Base-by-base conservation (phyloP, 495 filamentous ascomycete genomes). In the Glonium stellatum region DNA sequence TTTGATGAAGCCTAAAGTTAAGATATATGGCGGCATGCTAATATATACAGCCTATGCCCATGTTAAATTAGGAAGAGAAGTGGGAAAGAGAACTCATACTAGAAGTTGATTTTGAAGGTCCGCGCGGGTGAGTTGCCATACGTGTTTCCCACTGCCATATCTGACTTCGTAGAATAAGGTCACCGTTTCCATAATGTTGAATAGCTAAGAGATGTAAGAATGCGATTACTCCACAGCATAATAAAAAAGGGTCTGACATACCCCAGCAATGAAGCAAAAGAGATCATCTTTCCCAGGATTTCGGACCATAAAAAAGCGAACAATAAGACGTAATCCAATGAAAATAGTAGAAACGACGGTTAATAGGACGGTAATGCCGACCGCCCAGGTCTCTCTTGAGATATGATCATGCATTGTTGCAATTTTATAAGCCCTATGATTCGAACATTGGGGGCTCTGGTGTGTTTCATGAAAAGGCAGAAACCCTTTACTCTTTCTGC, bases 231-330 rank as follows among this genome's bases (percentile, higher is more conserved):
- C 44, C 44, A 48, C 9, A 48, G 44, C 18, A 18, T 18, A 6
- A 31, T 31, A 31, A 31, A 31, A 31, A 6, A 31, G 27, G 27
- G 6, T 31, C 27, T 31, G 27, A 48, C 44, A 1, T 15, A 48
- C 44, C 44, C 18, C 22, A 48, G 44, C 44, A 48, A 48, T n/a
- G 13, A 48, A 48, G 13, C 44, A 48, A n/a, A 48, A 48, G 44
- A 48, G 44, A n/a, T 48, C 44, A 48, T 48, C 44, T n/a, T 48
- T 48, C 15, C 44, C 44, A n/a, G 44, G 44, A 13, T 18, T 22
- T 22, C 44, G 44, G 18, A 48, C 44, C 44, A 48, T 48, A n/a
- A 48, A 48, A 18, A 48, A 48, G 5, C 44, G 44, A 18, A 48
- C 22, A 18, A 22, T 15, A n/a, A 48, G 44, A 48, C 44, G 44